Conservation (phyloP, 2,329 filamentous ascomycete genomes). For the Alternaria sp. region DNA sequence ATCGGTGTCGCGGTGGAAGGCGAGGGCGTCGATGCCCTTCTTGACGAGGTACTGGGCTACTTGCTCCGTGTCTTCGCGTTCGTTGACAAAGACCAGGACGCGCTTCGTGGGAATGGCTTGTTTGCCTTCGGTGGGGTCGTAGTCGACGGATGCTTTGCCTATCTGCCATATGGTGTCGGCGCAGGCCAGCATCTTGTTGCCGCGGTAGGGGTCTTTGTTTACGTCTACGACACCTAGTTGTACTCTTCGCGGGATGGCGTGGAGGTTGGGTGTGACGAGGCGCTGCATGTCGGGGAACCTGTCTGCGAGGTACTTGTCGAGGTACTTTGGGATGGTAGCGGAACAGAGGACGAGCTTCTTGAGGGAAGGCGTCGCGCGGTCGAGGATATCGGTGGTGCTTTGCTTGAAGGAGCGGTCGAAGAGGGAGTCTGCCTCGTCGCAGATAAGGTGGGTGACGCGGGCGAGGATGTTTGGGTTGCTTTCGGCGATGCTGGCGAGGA, state of each 20-base stretch:
- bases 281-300: conserved; percentile 83
- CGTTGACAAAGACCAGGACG: conserved; percentile 95
- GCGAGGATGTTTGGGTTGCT: conserved; percentile 90
- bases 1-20: conserved; percentile 82
- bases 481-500: conserved; percentile 86
- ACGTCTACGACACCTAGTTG: conserved; percentile 94
- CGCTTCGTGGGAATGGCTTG: conserved; percentile 74
- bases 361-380: conserved; percentile 79
- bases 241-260: conserved; percentile 92
- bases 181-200: conserved; percentile 91
- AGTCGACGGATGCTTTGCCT: conserved; percentile 70
- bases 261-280: conserved; percentile 92
- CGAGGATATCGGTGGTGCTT: conserved; percentile 80
- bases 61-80: conserved; percentile 85
- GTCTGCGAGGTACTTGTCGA: conserved; percentile 82
- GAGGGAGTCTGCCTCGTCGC: conserved; percentile 96
- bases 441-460: conserved; percentile 84
- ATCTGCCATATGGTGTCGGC: conserved; percentile 95
- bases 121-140: conserved; percentile 51
- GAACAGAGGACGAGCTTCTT: conserved; percentile 91
- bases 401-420: conserved; percentile 91
- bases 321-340: conserved; percentile 88
- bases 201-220: conserved; percentile 87
- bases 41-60: conserved; percentile 77
- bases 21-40: conserved; percentile 88